Conservation (phyloP, 441 rosid genomes). For the Corymbia calophylla region DNA sequence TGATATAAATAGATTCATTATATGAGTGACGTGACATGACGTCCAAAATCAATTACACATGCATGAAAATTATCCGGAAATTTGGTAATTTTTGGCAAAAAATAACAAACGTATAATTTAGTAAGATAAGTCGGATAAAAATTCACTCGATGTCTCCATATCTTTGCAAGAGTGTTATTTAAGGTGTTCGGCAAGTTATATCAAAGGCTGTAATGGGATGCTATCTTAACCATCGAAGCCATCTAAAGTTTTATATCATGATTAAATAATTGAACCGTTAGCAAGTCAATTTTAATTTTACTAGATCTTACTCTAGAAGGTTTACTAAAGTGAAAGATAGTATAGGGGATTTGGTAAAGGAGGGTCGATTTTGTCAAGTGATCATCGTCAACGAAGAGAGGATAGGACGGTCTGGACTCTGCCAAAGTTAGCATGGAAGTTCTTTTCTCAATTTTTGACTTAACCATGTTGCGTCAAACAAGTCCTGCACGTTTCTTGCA, state of each 20-base stretch:
- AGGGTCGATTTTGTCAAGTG: not conserved
- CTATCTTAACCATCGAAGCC: not conserved
- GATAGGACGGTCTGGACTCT: not conserved
- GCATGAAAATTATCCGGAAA: not conserved
- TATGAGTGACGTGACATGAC: not conserved
- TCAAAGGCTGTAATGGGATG: not conserved
- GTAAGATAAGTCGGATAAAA: not conserved
- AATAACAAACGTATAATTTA: not conserved
- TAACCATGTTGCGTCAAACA: not conserved
- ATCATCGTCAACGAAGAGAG: not conserved
- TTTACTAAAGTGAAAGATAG: not conserved
- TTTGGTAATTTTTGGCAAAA: not conserved
- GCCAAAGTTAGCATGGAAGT: not conserved
- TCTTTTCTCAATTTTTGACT: not conserved
- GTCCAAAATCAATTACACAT: not conserved
- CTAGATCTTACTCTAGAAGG: not conserved
- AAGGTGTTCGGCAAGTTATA: not conserved
- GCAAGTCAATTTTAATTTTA: not conserved
- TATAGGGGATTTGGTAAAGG: not conserved
- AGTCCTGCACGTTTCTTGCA: not conserved
- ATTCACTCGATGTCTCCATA: not conserved
- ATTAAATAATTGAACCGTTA: not conserved
- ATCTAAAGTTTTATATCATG: not conserved
- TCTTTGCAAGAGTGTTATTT: not conserved
- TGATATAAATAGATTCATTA: not conserved